phyloP scores from a whole-genome alignment of 1,284 basidiomycete genomes.

The Blastosporella zonata region DNA sequence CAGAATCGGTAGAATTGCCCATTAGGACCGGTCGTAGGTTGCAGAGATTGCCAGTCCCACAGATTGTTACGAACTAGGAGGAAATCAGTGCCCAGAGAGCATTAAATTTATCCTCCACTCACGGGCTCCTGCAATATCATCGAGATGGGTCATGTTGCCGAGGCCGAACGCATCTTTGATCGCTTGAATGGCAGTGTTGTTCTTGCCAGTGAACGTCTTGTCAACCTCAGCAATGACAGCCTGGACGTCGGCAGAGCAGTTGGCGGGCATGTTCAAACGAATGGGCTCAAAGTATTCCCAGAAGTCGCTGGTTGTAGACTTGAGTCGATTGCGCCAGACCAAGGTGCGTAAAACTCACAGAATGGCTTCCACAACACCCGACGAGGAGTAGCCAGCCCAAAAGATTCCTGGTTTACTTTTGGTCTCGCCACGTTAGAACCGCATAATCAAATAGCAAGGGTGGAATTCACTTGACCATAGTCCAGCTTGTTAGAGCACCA shows the following conservation, averaged over 20 bases:
- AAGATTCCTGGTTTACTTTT: conserved; percentile 63
- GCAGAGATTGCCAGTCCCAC: conserved; percentile 63
- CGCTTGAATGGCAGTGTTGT: conserved; percentile 42
- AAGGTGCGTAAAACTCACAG: conserved; percentile 34
- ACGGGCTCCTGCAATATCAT: conserved; percentile 66
- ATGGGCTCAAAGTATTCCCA: conserved; percentile 74
- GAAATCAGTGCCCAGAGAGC: neutral
- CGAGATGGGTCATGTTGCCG: conserved; percentile 51
- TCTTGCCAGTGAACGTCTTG: conserved; percentile 44
- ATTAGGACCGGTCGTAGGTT: conserved; percentile 45
- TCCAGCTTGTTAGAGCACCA: conserved; percentile 65
- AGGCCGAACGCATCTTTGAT: conserved; percentile 62
- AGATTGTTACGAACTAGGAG: conserved; percentile 50
- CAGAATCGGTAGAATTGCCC: conserved; percentile 64
- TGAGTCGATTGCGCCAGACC: neutral
- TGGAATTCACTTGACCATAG: conserved; percentile 60
- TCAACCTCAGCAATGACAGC: conserved; percentile 65
- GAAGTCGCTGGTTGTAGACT: conserved; percentile 45
- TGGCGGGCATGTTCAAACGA: conserved; percentile 63
- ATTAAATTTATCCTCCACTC: conserved; percentile 18
- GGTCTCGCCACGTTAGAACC: conserved; percentile 8
- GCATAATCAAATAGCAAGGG: neutral
- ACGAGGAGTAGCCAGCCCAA: conserved; percentile 64
- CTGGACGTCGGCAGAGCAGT: conserved; percentile 71
- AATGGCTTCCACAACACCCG: conserved; percentile 68